These are phyloP conservation scores for Nicotiana noctiflora DNA, from an alignment of 257 asterid genomes.

Conservation along the genomic window DNA sequence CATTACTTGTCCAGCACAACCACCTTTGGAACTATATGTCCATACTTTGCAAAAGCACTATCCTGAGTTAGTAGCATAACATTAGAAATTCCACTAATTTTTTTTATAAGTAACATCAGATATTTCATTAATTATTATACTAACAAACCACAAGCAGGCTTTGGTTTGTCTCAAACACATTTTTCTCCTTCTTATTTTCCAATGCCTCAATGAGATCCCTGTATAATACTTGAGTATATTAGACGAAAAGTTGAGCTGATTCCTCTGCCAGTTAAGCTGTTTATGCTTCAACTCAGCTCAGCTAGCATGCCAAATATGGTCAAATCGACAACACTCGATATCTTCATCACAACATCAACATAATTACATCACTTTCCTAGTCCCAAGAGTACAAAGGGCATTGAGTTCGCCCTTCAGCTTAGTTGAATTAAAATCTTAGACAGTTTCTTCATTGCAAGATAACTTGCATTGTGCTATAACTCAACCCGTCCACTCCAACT, in stretches of 20 bases:
- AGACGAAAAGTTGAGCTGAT: background rate
- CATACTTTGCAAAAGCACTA: background rate
- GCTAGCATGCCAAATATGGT: background rate
- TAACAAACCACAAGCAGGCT: background rate
- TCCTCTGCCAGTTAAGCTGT: background rate
- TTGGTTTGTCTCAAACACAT: background rate
- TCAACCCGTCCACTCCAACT: background rate
- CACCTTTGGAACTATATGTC: background rate
- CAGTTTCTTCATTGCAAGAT: background rate
- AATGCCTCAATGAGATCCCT: background rate
- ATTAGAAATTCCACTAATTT: background rate
- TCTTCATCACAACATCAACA: background rate
- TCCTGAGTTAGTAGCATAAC: background rate
- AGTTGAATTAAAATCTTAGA: background rate
- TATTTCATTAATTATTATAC: background rate
- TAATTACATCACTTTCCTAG: background rate
- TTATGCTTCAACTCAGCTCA: background rate
- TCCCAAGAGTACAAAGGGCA: background rate
- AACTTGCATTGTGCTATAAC: background rate
- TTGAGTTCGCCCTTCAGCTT: background rate
- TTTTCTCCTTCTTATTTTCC: background rate
- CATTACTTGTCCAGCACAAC: background rate
- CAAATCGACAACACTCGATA: background rate
- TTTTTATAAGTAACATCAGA: background rate
- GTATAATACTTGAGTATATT: background rate